These are phyloP conservation scores for Entomortierella chlamydospora DNA, from an alignment of 192 early-diverging fungal species.

Conservation along the genomic window DNA sequence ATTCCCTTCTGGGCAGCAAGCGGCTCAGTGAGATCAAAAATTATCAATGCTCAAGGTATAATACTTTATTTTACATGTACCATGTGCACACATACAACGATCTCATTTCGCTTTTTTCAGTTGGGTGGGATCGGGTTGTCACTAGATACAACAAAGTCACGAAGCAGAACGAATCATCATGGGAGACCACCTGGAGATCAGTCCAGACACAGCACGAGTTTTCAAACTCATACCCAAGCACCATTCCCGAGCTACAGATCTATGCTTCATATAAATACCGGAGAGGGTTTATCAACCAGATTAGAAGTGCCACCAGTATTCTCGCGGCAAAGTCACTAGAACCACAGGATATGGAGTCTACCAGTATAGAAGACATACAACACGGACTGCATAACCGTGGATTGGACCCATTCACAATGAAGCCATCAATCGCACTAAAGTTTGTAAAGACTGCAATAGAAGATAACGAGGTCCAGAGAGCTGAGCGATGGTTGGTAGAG, in stretches of 20 bases:
- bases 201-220: slow-evolving; percentile 52
- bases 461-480: slow-evolving; percentile 50
- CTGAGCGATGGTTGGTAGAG: slow-evolving; percentile 56
- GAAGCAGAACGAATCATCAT: slow-evolving; percentile 56
- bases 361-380: slow-evolving; percentile 15
- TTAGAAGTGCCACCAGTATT: slow-evolving; percentile 56
- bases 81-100: neutral
- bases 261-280: slow-evolving; percentile 65
- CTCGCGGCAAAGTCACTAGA: slow-evolving; percentile 44
- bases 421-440: slow-evolving; percentile 59
- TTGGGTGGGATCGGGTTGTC: slow-evolving; percentile 59
- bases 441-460: slow-evolving; percentile 57
- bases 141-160: slow-evolving; percentile 56
- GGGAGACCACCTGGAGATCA: slow-evolving; percentile 62
- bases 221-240: slow-evolving; percentile 45
- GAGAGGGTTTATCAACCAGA: slow-evolving; percentile 61
- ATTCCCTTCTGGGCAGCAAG: slow-evolving; percentile 66
- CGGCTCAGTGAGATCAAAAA: slow-evolving; percentile 54
- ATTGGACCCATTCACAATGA: slow-evolving; percentile 61
- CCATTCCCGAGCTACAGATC: slow-evolving; percentile 56
- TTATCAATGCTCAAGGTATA: slow-evolving; percentile 62
- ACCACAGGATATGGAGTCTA: slow-evolving; percentile 55
- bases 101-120: neutral
- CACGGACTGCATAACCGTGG: slow-evolving; percentile 45
- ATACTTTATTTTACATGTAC: neutral